These are phyloP conservation scores for Fusarium subglutinans DNA, from an alignment of 2,329 filamentous ascomycete genomes.

Conservation along the genomic window DNA sequence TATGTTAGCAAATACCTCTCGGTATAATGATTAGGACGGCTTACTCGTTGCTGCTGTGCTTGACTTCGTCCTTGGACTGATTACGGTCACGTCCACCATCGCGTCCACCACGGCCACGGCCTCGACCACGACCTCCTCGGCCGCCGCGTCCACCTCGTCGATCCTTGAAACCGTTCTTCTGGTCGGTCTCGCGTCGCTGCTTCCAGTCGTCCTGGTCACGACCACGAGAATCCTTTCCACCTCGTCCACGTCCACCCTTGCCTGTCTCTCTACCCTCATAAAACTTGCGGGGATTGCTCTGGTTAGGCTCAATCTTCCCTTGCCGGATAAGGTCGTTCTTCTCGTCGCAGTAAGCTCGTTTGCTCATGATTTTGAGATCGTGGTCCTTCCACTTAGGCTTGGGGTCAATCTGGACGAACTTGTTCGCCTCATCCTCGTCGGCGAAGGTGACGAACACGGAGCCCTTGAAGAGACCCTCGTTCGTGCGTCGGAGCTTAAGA, in stretches of 20 bases:
- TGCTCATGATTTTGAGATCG: slow-evolving; percentile 84
- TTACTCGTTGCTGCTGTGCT: slow-evolving; percentile 43
- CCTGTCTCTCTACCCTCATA: slow-evolving; percentile 58
- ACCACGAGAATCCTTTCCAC: slow-evolving; percentile 50
- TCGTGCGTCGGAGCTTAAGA: slow-evolving; percentile 84
- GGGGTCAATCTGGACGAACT: slow-evolving; percentile 82
- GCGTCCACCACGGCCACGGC: slow-evolving; percentile 52
- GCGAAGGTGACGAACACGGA: slow-evolving; percentile 96
- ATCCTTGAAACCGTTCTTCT: slow-evolving; percentile 66
- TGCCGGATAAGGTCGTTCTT: slow-evolving; percentile 77
- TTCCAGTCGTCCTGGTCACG: slow-evolving; percentile 69
- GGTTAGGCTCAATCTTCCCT: slow-evolving; percentile 72
- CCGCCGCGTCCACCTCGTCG: slow-evolving; percentile 56
- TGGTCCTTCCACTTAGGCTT: slow-evolving; percentile 86
- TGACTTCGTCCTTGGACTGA: slow-evolving; percentile 41
- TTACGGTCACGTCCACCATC: slow-evolving; percentile 54
- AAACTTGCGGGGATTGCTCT: slow-evolving; percentile 54
- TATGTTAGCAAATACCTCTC: slow-evolving; percentile 21
- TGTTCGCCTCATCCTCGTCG: slow-evolving; percentile 78
- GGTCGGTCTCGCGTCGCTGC: slow-evolving; percentile 69
- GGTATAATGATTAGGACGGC: background rate
- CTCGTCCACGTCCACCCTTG: slow-evolving; percentile 52
- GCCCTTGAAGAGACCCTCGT: slow-evolving; percentile 85
- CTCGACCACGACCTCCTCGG: slow-evolving; percentile 55
- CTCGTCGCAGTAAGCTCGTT: slow-evolving; percentile 85